Base-by-base conservation (phyloP, 169 alveolate genomes). In the Cryptosporidium sp. region DNA sequence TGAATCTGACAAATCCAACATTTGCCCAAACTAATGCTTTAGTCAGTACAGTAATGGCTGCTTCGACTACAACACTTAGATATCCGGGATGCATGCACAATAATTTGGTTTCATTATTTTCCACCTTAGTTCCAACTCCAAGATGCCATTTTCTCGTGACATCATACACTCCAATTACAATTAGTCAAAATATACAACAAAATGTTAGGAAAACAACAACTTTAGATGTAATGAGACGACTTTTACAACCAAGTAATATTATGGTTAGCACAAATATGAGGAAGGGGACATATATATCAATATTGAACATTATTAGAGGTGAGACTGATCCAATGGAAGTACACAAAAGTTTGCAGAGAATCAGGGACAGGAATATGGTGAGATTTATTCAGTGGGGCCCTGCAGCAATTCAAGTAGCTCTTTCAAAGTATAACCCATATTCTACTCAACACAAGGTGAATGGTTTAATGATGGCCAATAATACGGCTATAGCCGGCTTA, bases 391-490 rank as follows among this genome's bases (percentile, higher is more conserved):
- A 85, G 86, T 99, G 99, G 99, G 99, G 99, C 31, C 99, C 99
- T 12, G 99, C 99, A 48, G 96, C 99, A 23, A 97, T 98, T 5
- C 98, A 96, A 80, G 99, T 99, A 26, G 99, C 99, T 4, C 91
- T 98, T 44, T 96, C 99, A 35, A 97, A 97, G 72, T 99, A 97
- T 84, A 96, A 99, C 26, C 99, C 99, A 4, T 98, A 96, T 91
- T 96, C 96, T 42, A 98, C 94, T 31, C 96, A 98, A 16, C 98
- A 97, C 94, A 97, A 98, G 93, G 99, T 98, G n/a, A 95, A 97
- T 35, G 99, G 99, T 12, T 96, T 99, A 67, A 97, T 98, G 99
- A 93, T 99, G 92, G 99, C 99, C 5, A 99, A 99, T 85, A 99
- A 99, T 93, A 99, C 99, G 0, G 96, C 99, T n/a, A 99, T 99